phyloP scores from a whole-genome alignment of 129 eudicot species.

The Daucus carota region DNA sequence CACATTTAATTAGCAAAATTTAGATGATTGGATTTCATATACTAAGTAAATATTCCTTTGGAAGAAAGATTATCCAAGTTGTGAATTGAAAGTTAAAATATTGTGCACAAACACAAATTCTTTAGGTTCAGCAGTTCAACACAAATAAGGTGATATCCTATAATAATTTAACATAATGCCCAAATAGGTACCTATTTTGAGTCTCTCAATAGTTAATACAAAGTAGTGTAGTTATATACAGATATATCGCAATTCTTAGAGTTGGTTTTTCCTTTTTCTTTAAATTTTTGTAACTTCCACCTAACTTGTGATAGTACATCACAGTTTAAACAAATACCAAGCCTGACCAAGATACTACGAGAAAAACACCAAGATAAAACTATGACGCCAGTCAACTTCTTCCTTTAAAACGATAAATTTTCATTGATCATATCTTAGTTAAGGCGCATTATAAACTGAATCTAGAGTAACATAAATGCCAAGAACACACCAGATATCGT shows the following conservation, averaged over 20 bases:
- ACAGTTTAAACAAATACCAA: not conserved
- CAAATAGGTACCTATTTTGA: not conserved
- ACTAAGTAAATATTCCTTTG: not conserved
- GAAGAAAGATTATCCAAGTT: not conserved
- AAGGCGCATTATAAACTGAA: not conserved
- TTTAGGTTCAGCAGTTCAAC: not conserved
- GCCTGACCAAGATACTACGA: not conserved
- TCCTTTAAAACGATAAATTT: not conserved
- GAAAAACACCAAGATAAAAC: too few relatives aligned
- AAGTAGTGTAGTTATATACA: not conserved
- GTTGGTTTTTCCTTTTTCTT: not conserved
- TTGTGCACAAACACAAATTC: not conserved
- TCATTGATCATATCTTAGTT: not conserved
- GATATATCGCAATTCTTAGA: not conserved
- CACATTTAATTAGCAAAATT: not conserved
- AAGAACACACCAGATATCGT: not conserved
- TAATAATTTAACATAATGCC: too few relatives aligned
- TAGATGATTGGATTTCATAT: not conserved
- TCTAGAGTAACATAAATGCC: not conserved
- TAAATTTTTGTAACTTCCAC: not conserved
- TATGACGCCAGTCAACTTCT: too few relatives aligned
- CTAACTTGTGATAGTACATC: not conserved
- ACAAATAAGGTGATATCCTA: not conserved
- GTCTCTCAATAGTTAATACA: not conserved
- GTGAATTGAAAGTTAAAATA: not conserved